Evolutionary conservation across 1,139 yeast species (phyloP).

Genomic region (Kodamaea derodonti): DNA sequence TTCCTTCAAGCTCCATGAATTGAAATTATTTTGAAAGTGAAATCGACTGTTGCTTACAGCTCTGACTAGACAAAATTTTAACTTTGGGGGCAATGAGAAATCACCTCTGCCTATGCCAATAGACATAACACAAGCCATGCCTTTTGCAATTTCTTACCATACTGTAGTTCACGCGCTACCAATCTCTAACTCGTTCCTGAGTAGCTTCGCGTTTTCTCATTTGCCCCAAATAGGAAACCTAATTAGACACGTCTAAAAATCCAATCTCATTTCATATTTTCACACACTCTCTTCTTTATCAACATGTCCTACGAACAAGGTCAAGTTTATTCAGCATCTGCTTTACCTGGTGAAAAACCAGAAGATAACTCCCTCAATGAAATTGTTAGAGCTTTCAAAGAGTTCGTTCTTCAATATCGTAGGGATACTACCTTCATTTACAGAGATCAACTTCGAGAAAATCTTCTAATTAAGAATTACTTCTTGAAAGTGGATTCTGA

Average conservation of each 20-base stretch:
- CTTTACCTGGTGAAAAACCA: constrained; percentile 75
- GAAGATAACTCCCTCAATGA: constrained; percentile 70
- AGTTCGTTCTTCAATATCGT: constrained; percentile 82
- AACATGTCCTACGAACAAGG: constrained; percentile 76
- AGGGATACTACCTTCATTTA: constrained; percentile 79
- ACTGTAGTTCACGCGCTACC: too few relatives aligned
- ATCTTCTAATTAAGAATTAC: constrained; percentile 73
- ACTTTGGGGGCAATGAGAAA: too few relatives aligned
- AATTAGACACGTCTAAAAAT: constrained; percentile 9
- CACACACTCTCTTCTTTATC: too few relatives aligned
- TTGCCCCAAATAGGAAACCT: constrained; percentile 15
- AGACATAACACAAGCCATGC: too few relatives aligned
- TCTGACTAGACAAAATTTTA: too few relatives aligned
- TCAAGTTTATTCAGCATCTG: constrained; percentile 78
- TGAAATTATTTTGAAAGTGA: too few relatives aligned
- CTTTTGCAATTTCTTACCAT: too few relatives aligned
- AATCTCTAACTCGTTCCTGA: too few relatives aligned
- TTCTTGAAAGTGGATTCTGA: constrained; percentile 74
- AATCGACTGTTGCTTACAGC: too few relatives aligned
- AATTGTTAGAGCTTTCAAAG: constrained; percentile 72
- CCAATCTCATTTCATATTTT: constrained; percentile 1
- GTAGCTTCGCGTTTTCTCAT: too few relatives aligned
- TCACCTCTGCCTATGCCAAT: too few relatives aligned
- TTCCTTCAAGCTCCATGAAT: too few relatives aligned
- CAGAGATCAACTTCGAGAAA: constrained; percentile 89